A percentile compares a stretch with the other conserved stretches of the same genome.
Conservation (phyloP, 306 rosid genomes). For the Datisca glomerata region DNA sequence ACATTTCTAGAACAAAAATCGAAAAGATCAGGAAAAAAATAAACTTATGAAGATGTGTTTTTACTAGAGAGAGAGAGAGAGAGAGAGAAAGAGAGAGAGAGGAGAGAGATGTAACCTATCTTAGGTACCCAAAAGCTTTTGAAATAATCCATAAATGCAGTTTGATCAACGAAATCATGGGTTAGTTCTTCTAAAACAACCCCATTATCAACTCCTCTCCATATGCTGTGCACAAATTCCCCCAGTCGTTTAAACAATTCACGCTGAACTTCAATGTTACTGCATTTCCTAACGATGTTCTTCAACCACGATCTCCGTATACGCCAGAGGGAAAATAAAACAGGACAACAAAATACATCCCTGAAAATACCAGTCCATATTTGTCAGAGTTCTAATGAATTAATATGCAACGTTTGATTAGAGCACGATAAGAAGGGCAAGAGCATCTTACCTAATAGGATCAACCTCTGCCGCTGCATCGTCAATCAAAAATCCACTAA, state of each 20-base stretch:
- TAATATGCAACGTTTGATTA: not conserved
- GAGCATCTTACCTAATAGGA: conserved; percentile 57
- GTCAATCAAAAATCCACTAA: conserved; percentile 75
- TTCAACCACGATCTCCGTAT: conserved; percentile 88
- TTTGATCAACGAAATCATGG: conserved; percentile 79
- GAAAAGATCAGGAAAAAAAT: too few relatives aligned
- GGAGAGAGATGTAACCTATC: conserved; percentile 60
- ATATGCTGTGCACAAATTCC: conserved; percentile 46
- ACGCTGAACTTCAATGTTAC: conserved; percentile 61
- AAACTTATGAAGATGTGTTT: too few relatives aligned
- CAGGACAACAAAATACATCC: conserved; percentile 69
- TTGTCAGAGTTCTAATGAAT: conserved; percentile 5
- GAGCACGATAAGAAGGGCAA: not conserved
- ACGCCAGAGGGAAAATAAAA: conserved; percentile 86
- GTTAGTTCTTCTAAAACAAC: conserved; percentile 46
- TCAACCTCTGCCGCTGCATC: conserved; percentile 85
- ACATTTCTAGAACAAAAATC: conserved; percentile 52
- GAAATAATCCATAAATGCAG: conserved; percentile 80
- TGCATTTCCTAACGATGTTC: conserved; percentile 72
- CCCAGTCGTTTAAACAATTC: conserved; percentile 83
- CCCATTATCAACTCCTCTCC: conserved; percentile 45
- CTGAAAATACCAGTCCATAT: conserved; percentile 32
- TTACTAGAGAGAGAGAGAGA: not conserved
- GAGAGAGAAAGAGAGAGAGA: conserved; percentile 15
- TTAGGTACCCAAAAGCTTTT: conserved; percentile 76